Evolutionary conservation across 106 monocot genomes (phyloP).

Genomic region (Agapanthus africanus): DNA sequence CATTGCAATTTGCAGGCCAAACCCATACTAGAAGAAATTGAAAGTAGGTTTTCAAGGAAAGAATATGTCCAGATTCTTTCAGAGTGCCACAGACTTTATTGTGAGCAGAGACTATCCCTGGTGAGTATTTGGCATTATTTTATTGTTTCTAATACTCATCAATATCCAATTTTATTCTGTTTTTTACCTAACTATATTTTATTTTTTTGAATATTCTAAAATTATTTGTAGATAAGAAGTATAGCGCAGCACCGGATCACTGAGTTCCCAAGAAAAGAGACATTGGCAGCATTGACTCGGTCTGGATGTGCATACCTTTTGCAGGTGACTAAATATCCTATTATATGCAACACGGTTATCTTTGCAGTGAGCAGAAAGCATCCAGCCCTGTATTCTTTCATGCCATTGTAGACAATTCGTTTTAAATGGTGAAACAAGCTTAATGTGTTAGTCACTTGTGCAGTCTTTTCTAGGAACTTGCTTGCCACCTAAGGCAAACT

Average conservation of each 20-base stretch:
- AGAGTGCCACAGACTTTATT: slow-evolving; percentile 87
- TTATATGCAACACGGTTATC: neutral
- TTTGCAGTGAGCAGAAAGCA: neutral
- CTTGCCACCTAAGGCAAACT: neutral
- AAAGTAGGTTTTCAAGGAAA: slow-evolving; percentile 87
- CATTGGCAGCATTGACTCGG: slow-evolving; percentile 79
- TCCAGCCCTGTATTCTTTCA: neutral
- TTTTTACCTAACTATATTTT: slow-evolving; percentile 9
- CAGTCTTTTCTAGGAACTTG: neutral
- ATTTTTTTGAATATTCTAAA: slow-evolving; percentile 9
- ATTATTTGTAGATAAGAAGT: slow-evolving; percentile 59
- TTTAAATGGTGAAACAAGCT: no score
- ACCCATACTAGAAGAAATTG: slow-evolving; percentile 79
- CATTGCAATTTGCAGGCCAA: slow-evolving; percentile 57
- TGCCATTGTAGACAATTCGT: neutral
- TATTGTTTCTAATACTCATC: neutral
- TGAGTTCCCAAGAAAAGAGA: slow-evolving; percentile 75
- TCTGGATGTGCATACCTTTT: slow-evolving; percentile 96
- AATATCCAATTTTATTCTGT: slow-evolving; percentile 6
- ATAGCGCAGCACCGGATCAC: slow-evolving; percentile 84
- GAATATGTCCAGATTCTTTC: slow-evolving; percentile 76
- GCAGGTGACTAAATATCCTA: slow-evolving; percentile 47
- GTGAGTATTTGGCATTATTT: slow-evolving; percentile 30
- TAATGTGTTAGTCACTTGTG: neutral
- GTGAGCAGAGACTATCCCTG: slow-evolving; percentile 89